Evolutionary conservation across 2,329 filamentous ascomycete genomes (phyloP).

Genomic region (Dothistroma septosporum): DNA sequence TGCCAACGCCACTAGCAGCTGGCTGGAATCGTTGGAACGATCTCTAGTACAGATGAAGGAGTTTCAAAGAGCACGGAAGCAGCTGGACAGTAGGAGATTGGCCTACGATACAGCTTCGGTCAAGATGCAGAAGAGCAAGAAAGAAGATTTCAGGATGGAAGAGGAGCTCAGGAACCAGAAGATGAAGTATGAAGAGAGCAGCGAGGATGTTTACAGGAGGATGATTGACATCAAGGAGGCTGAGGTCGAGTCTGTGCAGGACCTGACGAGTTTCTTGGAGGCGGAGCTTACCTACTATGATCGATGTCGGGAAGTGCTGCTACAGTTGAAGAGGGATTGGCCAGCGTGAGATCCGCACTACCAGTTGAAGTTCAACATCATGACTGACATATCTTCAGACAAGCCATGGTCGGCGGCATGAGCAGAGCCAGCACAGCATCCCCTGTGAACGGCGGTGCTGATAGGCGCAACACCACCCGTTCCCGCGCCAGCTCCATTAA

Average conservation of each 20-base stretch:
- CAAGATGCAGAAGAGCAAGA: conserved; percentile 91
- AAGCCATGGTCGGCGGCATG: conserved; percentile 16
- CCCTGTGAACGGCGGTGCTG: conserved; percentile 26
- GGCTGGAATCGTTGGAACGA: conserved; percentile 88
- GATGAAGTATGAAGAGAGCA: conserved; percentile 93
- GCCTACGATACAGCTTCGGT: conserved; percentile 85
- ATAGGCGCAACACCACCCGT: conserved; percentile 44
- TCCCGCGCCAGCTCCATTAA: conserved; percentile 60
- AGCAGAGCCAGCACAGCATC: conserved; percentile 27
- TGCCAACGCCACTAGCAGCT: conserved; percentile 70
- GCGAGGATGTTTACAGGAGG: conserved; percentile 81
- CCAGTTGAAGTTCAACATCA: not conserved
- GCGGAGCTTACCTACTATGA: conserved; percentile 89
- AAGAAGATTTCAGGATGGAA: conserved; percentile 87
- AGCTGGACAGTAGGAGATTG: conserved; percentile 82
- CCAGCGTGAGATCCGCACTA: conserved; percentile 51
- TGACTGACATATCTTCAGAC: not conserved
- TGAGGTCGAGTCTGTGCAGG: conserved; percentile 75
- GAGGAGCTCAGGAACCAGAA: conserved; percentile 88
- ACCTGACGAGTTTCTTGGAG: conserved; percentile 78
- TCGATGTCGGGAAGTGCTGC: conserved; percentile 77
- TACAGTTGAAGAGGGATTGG: conserved; percentile 66
- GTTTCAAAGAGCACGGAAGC: conserved; percentile 87
- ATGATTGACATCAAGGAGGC: conserved; percentile 97
- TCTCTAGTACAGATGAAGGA: conserved; percentile 95